Evolutionary conservation across 2,329 filamentous ascomycete species (phyloP).

Genomic region (Clathrospora elynae): DNA sequence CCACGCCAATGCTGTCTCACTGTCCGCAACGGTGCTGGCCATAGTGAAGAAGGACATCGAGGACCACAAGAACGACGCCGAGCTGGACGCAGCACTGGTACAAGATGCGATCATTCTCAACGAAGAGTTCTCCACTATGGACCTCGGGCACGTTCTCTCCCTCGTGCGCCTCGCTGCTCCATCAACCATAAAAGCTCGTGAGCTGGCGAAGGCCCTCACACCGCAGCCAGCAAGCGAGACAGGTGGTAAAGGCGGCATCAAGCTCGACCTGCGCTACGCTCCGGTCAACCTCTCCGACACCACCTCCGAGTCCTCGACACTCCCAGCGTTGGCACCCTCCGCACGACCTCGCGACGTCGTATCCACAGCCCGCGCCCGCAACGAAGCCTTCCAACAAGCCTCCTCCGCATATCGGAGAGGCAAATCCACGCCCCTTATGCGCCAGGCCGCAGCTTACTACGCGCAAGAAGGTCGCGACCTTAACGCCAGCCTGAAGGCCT

Average conservation of each 20-base stretch:
- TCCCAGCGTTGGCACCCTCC: conserved; percentile 34
- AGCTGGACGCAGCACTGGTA: conserved; percentile 52
- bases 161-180: conserved; percentile 63
- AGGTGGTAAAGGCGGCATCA: conserved; percentile 48
- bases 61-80: conserved; percentile 39
- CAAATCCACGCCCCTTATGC: conserved; percentile 73
- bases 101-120: conserved; percentile 60
- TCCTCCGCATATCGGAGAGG: conserved; percentile 63
- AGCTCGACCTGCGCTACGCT: conserved; percentile 56
- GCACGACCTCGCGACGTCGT: conserved; percentile 48
- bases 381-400: conserved; percentile 62
- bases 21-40: conserved; percentile 60
- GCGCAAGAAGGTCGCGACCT: conserved; percentile 71
- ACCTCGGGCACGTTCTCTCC: conserved; percentile 55
- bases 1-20: conserved; percentile 61
- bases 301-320: conserved; percentile 33
- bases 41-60: conserved; percentile 58
- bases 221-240: conserved; percentile 40
- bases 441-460: conserved; percentile 76
- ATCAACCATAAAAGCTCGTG: conserved; percentile 62
- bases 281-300: conserved; percentile 48
- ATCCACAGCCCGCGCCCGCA: conserved; percentile 54
- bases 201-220: conserved; percentile 62
- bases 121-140: conserved; percentile 60
- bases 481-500: conserved; percentile 60